phyloP scores from a whole-genome alignment of 768 basidiomycete species.

The Udeniomyces megalosporus region DNA sequence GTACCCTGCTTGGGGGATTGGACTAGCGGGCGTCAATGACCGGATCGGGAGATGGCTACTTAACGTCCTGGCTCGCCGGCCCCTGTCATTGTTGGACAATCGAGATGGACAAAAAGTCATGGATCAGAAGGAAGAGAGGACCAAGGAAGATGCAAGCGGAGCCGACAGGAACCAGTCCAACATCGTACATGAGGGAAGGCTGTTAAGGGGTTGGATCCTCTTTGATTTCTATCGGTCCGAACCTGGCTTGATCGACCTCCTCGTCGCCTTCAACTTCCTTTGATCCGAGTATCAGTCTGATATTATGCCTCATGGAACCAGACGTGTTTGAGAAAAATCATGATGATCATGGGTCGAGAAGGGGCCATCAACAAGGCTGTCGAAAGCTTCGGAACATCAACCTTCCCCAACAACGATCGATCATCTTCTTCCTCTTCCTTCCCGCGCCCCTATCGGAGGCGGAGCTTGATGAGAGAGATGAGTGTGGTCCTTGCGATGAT shows the following conservation, averaged over 20 bases:
- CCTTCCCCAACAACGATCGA: too few species aligned
- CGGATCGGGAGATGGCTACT: constrained; percentile 58
- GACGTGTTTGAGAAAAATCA: too few species aligned
- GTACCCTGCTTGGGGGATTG: background rate
- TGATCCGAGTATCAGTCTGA: background rate
- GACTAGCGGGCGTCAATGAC: constrained; percentile 66
- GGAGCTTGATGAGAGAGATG: too few species aligned
- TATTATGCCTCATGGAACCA: too few species aligned
- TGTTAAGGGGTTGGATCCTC: constrained; percentile 16
- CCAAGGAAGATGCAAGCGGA: background rate
- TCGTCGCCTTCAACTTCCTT: constrained; percentile 18
- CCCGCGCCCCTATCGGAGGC: too few species aligned
- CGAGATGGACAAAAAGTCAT: background rate
- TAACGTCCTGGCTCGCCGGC: constrained; percentile 40
- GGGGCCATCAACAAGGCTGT: too few species aligned
- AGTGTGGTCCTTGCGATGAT: too few species aligned
- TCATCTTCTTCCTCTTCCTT: too few species aligned
- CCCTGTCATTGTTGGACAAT: background rate
- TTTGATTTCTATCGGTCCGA: constrained; percentile 19
- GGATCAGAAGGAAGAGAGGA: background rate
- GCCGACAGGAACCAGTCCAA: too few species aligned
- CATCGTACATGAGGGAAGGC: background rate
- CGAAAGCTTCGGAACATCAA: too few species aligned
- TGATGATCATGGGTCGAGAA: too few species aligned
- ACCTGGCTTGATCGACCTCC: constrained; percentile 15